Conservation (phyloP, 768 basidiomycete species). For the Tephrocybe sp. region DNA sequence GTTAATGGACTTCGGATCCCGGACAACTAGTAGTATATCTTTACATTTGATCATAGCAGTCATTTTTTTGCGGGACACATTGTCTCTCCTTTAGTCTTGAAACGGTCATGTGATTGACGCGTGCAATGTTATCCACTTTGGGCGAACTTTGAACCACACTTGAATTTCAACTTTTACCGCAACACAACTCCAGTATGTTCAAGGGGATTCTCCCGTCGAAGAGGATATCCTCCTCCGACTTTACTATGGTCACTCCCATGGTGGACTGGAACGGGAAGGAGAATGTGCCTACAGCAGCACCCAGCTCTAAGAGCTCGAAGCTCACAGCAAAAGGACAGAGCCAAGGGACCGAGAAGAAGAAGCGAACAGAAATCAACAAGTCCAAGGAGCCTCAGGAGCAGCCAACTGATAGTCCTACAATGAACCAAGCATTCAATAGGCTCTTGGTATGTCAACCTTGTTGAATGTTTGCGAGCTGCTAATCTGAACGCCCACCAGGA, state of each 20-base stretch:
- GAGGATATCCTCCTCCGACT: slow-evolving; percentile 65
- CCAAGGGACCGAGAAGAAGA: slow-evolving; percentile 41
- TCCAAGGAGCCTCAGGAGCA: slow-evolving; percentile 9
- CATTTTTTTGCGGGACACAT: background rate
- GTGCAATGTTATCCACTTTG: slow-evolving; percentile 8
- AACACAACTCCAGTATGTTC: slow-evolving; percentile 57
- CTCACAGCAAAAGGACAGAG: slow-evolving; percentile 30
- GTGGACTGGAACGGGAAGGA: slow-evolving; percentile 64
- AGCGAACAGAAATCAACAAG: slow-evolving; percentile 27
- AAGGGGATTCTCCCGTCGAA: slow-evolving; percentile 76
- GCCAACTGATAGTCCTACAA: slow-evolving; percentile 33
- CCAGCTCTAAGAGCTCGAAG: slow-evolving; percentile 17
- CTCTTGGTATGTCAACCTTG: slow-evolving; percentile 59
- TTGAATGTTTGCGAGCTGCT: background rate
- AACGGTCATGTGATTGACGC: slow-evolving; percentile 15
- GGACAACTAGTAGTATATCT: too few species aligned
- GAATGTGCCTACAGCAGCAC: slow-evolving; percentile 44
- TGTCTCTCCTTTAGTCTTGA: background rate
- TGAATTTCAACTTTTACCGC: slow-evolving; percentile 17
- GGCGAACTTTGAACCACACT: slow-evolving; percentile 5
- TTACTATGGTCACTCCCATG: slow-evolving; percentile 67
- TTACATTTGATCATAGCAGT: background rate
- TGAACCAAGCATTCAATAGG: slow-evolving; percentile 76
- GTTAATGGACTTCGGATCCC: too few species aligned
- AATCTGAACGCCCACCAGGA: slow-evolving; percentile 47